These are phyloP conservation scores for Coniochaeta sp. DNA, from an alignment of 2,329 filamentous ascomycete species.

Conservation along the genomic window DNA sequence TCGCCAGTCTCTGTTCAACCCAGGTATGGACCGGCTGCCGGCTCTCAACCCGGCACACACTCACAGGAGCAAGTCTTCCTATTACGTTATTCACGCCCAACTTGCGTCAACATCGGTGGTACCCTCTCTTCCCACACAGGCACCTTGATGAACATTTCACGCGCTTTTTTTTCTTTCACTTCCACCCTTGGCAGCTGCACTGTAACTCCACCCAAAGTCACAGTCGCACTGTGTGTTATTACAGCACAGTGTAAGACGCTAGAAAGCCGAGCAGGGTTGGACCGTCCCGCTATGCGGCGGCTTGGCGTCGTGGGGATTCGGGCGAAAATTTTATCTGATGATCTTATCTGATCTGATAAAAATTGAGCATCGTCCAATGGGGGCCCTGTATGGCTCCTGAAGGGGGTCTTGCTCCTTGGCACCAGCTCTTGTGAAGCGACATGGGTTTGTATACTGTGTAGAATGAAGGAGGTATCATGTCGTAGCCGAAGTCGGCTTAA, in stretches of 20 bases:
- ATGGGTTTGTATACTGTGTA: not conserved
- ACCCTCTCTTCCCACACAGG: not conserved
- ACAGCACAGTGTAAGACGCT: not conserved
- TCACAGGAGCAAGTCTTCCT: not conserved
- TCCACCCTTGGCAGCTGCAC: not conserved
- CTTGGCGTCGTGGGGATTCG: not conserved
- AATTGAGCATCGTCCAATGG: not conserved
- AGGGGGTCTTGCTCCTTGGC: not conserved
- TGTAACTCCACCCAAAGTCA: not conserved
- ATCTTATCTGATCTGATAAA: slow-evolving; percentile 1
- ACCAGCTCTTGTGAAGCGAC: not conserved
- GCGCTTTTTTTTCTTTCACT: not conserved
- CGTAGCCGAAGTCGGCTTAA: not conserved
- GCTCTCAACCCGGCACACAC: too few relatives aligned
- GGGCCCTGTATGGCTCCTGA: not conserved
- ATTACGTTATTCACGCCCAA: not conserved
- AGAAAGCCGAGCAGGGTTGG: not conserved
- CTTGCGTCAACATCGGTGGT: not conserved
- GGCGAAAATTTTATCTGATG: slow-evolving; percentile 3
- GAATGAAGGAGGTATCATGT: not conserved
- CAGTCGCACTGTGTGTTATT: not conserved
- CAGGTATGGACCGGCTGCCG: too few relatives aligned
- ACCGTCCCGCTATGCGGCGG: not conserved
- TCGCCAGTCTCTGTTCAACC: not conserved
- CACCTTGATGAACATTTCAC: not conserved